Percentiles rank a stretch among this genome's conserved stretches.
Conservation (phyloP, 148 eudicot species). For the Euryodendron excelsum region DNA sequence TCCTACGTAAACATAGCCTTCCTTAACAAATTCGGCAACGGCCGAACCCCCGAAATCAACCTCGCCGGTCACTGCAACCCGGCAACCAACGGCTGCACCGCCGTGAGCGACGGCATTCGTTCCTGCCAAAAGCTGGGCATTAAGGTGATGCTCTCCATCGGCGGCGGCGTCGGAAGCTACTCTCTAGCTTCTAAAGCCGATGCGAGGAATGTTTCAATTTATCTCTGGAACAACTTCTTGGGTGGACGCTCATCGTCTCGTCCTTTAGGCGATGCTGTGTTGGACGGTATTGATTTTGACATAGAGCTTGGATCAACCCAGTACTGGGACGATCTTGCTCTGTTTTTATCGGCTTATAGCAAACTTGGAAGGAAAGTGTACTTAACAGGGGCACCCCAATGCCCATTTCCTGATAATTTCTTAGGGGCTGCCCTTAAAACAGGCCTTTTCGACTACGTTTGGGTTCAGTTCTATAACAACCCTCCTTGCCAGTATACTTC, state of each 20-base stretch:
- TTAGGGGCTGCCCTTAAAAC: constrained; percentile 55
- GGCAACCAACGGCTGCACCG: constrained; percentile 35
- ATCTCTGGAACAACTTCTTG: constrained; percentile 54
- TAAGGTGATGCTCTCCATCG: constrained; percentile 56
- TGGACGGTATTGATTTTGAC: constrained; percentile 70
- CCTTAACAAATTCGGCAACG: constrained; percentile 49
- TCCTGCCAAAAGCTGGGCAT: constrained; percentile 49
- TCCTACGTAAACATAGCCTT: constrained; percentile 56
- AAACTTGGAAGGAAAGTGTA: constrained; percentile 36
- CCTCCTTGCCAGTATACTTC: constrained; percentile 67
- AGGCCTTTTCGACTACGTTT: constrained; percentile 67
- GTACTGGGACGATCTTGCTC: constrained; percentile 44
- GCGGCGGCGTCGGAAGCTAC: constrained; percentile 52
- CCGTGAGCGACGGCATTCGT: constrained; percentile 24
- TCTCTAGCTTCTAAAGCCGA: constrained; percentile 46
- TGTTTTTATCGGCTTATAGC: constrained; percentile 24
- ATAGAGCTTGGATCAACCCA: constrained; percentile 42
- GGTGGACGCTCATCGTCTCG: constrained; percentile 47
- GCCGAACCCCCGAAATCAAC: constrained; percentile 59
- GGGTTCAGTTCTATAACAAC: constrained; percentile 93
- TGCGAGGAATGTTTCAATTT: constrained; percentile 36
- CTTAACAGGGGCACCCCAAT: constrained; percentile 79
- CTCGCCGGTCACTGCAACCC: constrained; percentile 80
- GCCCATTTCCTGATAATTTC: constrained; percentile 67
- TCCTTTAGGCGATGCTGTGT: constrained; percentile 53